Percentiles rank a stretch among this genome's conserved stretches.
phyloP scores from a whole-genome alignment of 2,329 filamentous ascomycete genomes.

The Diaporthe sp. region DNA sequence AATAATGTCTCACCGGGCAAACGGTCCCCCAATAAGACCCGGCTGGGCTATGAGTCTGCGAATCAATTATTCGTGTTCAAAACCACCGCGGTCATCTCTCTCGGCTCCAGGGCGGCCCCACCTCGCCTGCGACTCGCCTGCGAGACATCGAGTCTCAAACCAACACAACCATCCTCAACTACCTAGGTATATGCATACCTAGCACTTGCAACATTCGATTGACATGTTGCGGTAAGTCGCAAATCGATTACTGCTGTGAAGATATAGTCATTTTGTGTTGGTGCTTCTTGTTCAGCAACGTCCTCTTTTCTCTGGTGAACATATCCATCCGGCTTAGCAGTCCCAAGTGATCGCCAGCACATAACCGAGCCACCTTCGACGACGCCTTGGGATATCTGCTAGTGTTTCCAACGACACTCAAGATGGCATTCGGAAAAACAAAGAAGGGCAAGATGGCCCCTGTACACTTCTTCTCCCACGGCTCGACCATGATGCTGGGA shows the following conservation, averaged over 20 bases:
- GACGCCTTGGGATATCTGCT: neutral
- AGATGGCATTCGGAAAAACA: conserved; percentile 25
- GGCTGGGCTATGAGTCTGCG: no score
- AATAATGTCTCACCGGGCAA: neutral
- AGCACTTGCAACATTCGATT: neutral
- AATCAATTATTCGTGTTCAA: neutral
- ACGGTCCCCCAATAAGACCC: neutral
- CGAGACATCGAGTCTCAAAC: neutral
- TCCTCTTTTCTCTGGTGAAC: neutral
- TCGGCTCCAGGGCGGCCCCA: neutral
- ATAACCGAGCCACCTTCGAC: neutral
- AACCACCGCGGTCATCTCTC: neutral
- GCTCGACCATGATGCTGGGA: conserved; percentile 80
- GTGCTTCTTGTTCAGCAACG: neutral
- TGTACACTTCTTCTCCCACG: conserved; percentile 78
- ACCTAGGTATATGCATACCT: neutral
- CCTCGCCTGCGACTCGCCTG: conserved; percentile 19
- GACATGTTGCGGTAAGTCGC: no score
- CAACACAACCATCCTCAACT: neutral
- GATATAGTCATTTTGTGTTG: no score
- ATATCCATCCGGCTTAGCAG: neutral
- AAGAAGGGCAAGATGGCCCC: conserved; percentile 56
- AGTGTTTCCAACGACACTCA: neutral
- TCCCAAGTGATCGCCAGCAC: neutral
- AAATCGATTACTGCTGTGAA: neutral